Evolutionary conservation across 73 alveolate genomes (phyloP), one percentile per base, ranked within the genome.

Genomic region (Paramecium sexaurelia): DNA sequence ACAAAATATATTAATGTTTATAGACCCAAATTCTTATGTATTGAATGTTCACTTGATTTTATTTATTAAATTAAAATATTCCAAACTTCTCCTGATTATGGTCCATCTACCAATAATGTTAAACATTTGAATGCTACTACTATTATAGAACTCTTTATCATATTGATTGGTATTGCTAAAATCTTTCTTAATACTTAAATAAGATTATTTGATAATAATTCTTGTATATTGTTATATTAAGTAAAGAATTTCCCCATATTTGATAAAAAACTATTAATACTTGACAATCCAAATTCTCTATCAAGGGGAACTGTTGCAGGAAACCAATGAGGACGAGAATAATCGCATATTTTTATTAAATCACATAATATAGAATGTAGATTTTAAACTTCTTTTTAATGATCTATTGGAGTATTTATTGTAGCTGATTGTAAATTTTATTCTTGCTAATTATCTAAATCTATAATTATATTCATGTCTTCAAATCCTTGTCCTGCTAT

Each of bases 401-500:
- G 43, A 40, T 39, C 73, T 11, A 61, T 20, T 20, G 87, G 87
- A 20, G 13, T 51, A 17, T 51, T 51, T 9, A n/a, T 33, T 3
- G 8, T 73, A 13, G 36, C 26, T 73, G 2, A 20, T 39, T 73
- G 13, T 39, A 11, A 27, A 22, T 41, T 78, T 15, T 78, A 39
- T 7, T 78, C 73, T 41, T 39, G 27, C 55, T 39, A 45, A 78
- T 78, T 39, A 13, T 78, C 90, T 78, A 78, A 78, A 41, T 78
- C 90, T 10, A 78, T 78, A 8, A 29, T 33, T 2, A 78, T 78
- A 24, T 43, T 33, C 90, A 78, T 78, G 15, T 78, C 55, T 17
- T 78, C 90, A 78, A 78, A 78, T 22, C 90, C 90, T 39, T 78
- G n/a, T 41, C 55, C 55, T 3, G 75, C 90, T 15, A 78, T 78